Conservation (phyloP, 2,329 filamentous ascomycete species). For the Ustilaginoidea virens region DNA sequence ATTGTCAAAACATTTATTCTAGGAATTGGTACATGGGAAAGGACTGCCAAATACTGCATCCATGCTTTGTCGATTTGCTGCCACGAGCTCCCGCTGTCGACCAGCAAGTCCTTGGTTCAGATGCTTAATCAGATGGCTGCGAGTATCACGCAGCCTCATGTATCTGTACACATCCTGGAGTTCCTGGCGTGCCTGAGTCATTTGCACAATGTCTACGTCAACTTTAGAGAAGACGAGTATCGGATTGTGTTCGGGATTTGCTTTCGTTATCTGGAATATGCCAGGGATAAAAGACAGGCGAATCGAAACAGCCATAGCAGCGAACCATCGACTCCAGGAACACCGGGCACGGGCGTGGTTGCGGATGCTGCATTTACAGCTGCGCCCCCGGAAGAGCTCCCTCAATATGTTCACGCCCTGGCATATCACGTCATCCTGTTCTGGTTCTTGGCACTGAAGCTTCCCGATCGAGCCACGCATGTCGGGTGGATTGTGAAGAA, state of each 20-base stretch:
- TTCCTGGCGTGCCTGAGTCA: slow-evolving; percentile 84
- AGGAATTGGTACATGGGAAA: slow-evolving; percentile 71
- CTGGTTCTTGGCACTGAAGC: slow-evolving; percentile 85
- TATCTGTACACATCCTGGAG: slow-evolving; percentile 89
- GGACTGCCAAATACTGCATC: slow-evolving; percentile 83
- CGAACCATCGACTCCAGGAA: slow-evolving; percentile 21
- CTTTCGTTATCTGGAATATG: slow-evolving; percentile 82
- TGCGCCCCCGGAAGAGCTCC: slow-evolving; percentile 51
- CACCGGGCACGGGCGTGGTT: slow-evolving; percentile 8
- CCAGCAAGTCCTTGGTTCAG: slow-evolving; percentile 69
- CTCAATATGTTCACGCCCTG: slow-evolving; percentile 84
- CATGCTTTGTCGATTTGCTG: slow-evolving; percentile 91
- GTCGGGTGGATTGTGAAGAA: slow-evolving; percentile 85
- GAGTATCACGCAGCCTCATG: slow-evolving; percentile 83
- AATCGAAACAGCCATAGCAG: slow-evolving; percentile 29
- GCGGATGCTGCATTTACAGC: slow-evolving; percentile 18
- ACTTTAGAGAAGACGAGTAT: slow-evolving; percentile 84
- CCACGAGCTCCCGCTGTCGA: slow-evolving; percentile 78
- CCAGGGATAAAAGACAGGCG: slow-evolving; percentile 47
- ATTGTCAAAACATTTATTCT: slow-evolving; percentile 75
- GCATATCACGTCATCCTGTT: slow-evolving; percentile 93
- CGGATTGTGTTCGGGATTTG: slow-evolving; percentile 91
- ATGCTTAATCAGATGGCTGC: slow-evolving; percentile 89
- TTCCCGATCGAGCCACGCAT: slow-evolving; percentile 68
- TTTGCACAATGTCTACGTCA: slow-evolving; percentile 69